Evolutionary conservation across 164 flowering plant genomes (phyloP).

Genomic region (Chimonanthus salicifolius): DNA sequence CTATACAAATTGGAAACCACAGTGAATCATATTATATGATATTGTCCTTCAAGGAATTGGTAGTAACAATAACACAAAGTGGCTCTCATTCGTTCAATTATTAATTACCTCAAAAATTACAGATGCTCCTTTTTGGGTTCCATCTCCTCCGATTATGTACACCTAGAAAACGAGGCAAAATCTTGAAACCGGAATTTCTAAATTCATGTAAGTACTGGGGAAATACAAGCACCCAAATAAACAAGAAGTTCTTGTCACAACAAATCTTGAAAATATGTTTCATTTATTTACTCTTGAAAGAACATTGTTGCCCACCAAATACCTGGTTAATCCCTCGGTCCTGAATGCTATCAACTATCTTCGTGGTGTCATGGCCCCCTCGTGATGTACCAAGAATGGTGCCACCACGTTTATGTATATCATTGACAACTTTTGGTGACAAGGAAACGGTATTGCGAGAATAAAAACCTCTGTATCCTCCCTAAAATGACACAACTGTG

Average conservation of each 20-base stretch:
- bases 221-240: not conserved
- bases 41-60: not conserved
- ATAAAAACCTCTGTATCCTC: constrained; percentile 92
- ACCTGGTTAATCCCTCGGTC: constrained; percentile 97
- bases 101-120: constrained; percentile 72
- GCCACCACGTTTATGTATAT: constrained; percentile 96
- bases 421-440: constrained; percentile 74
- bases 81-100: not conserved
- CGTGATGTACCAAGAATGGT: constrained; percentile 88
- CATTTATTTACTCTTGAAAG: not conserved
- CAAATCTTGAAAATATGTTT: not conserved
- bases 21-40: too few species aligned
- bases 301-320: not conserved
- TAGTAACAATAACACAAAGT: not conserved
- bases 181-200: not conserved
- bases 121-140: constrained; percentile 88
- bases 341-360: constrained; percentile 93
- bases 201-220: not conserved
- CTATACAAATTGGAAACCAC: too few species aligned
- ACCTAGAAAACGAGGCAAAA: constrained; percentile 36
- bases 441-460: constrained; percentile 62
- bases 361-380: constrained; percentile 81
- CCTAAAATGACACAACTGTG: constrained; percentile 38
- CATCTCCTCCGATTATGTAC: constrained; percentile 94
- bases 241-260: not conserved